Evolutionary conservation across 139 green algal species (phyloP).

Genomic region (Picochlorum sp.): DNA sequence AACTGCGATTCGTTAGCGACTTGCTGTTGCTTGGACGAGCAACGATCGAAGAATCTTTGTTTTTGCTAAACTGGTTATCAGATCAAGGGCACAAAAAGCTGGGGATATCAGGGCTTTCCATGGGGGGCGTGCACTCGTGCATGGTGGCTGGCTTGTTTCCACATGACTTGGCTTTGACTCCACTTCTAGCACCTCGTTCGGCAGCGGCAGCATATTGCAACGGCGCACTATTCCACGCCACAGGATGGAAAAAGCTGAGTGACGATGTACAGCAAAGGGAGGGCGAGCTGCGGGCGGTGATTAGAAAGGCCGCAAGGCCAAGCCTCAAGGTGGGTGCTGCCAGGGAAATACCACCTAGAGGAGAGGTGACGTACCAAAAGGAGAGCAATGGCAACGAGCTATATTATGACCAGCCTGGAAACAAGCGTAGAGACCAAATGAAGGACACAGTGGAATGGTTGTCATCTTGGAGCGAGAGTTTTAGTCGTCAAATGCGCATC

Average conservation of each 20-base stretch:
- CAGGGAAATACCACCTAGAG: neutral
- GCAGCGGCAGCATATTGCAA: constrained; percentile 64
- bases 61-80: constrained; percentile 52
- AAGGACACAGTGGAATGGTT: neutral
- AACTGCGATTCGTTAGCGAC: constrained; percentile 68
- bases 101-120: constrained; percentile 64
- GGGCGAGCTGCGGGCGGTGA: neutral
- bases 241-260: constrained; percentile 26
- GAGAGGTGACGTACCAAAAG: neutral
- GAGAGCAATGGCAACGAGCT: neutral
- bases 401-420: neutral
- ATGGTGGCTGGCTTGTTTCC: constrained; percentile 69
- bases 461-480: neutral
- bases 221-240: constrained; percentile 56
- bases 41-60: constrained; percentile 72
- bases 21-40: constrained; percentile 67
- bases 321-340: neutral
- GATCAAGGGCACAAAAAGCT: constrained; percentile 21
- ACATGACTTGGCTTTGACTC: constrained; percentile 36
- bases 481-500: neutral
- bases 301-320: constrained; percentile 9
- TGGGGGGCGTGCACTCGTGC: constrained; percentile 79
- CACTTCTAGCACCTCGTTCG: constrained; percentile 63
- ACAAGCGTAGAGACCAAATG: neutral
- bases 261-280: constrained; percentile 7